Conservation (phyloP, 1,139 yeast genomes). For the Hansenula sp. region DNA sequence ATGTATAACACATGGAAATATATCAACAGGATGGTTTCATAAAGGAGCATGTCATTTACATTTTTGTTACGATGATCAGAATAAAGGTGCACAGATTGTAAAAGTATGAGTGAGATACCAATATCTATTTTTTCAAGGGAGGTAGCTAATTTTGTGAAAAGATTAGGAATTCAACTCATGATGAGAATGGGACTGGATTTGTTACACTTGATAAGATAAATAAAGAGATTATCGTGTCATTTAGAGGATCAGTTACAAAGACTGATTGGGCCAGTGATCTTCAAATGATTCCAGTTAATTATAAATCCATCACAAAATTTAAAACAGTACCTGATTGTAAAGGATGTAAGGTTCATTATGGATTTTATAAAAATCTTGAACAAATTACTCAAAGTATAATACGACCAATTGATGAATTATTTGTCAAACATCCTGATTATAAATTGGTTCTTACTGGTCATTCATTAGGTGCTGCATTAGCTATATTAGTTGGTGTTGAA, state of each 20-base stretch:
- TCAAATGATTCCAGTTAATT: conserved; percentile 15
- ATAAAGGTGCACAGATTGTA: conserved; percentile 7
- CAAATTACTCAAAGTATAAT: conserved; percentile 24
- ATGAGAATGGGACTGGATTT: conserved; percentile 47
- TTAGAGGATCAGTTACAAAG: conserved; percentile 56
- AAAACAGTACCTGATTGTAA: conserved; percentile 29
- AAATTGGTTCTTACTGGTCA: conserved; percentile 58
- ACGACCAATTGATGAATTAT: conserved; percentile 10
- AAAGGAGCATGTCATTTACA: conserved; percentile 16
- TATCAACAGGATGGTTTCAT: conserved; percentile 7
- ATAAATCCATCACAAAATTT: conserved; percentile 15
- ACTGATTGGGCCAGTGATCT: conserved; percentile 59
- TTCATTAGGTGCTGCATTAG: conserved; percentile 71
- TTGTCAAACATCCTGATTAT: conserved; percentile 30
- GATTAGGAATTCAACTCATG: conserved; percentile 17
- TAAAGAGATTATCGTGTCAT: conserved; percentile 38
- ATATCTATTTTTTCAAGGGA: not conserved
- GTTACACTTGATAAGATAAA: conserved; percentile 37
- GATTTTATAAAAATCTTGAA: conserved; percentile 41
- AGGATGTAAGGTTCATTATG: conserved; percentile 55
- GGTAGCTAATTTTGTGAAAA: not conserved
- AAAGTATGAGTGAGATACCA: conserved; percentile 1
- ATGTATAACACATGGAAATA: conserved; percentile 14
- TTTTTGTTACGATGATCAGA: conserved; percentile 10
- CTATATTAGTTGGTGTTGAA: conserved; percentile 59